Percentiles rank a stretch among this genome's conserved stretches.
Evolutionary conservation across 2,329 filamentous ascomycete species (phyloP).

Genomic region (Cytospora piceae): DNA sequence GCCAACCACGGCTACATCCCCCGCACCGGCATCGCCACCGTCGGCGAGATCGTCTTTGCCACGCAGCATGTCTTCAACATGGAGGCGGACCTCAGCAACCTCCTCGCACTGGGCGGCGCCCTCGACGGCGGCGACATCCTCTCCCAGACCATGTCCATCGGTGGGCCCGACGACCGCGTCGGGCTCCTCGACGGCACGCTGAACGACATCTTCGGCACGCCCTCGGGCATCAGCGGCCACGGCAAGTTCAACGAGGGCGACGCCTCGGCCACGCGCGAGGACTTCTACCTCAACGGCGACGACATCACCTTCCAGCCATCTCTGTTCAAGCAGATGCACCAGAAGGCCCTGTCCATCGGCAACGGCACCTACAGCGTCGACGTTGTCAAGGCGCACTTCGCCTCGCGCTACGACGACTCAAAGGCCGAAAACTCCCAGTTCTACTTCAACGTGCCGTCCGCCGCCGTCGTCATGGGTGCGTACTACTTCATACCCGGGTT

Average conservation of each 20-base stretch:
- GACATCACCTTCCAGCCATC: constrained; percentile 34
- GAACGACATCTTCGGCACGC: constrained; percentile 29
- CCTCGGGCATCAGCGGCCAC: constrained; percentile 29
- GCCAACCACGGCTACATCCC: constrained; percentile 45
- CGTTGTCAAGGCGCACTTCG: constrained; percentile 30
- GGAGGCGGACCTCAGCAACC: constrained; percentile 26
- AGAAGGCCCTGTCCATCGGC: constrained; percentile 29
- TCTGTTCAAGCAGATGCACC: constrained; percentile 31
- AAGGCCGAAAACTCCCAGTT: constrained; percentile 29
- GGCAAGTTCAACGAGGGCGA: constrained; percentile 32
- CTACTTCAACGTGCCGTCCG: constrained; percentile 31
- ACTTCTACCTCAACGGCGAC: constrained; percentile 30
- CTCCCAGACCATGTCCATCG: constrained; percentile 28
- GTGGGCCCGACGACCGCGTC: constrained; percentile 29
- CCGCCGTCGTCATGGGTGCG: constrained; percentile 29
- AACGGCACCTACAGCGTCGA: constrained; percentile 30
- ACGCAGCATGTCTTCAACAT: constrained; percentile 29
- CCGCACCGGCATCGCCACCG: constrained; percentile 31
- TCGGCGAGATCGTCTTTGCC: constrained; percentile 28
- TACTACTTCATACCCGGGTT: constrained; percentile 32
- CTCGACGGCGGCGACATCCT: constrained; percentile 29
- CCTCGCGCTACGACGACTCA: constrained; percentile 29
- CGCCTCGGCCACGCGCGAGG: constrained; percentile 31
- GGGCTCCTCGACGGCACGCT: constrained; percentile 26
- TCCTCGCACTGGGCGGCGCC: constrained; percentile 23